Base-by-base conservation (phyloP, 2,329 filamentous ascomycete genomes). In the Sporothrix variecibatus region DNA sequence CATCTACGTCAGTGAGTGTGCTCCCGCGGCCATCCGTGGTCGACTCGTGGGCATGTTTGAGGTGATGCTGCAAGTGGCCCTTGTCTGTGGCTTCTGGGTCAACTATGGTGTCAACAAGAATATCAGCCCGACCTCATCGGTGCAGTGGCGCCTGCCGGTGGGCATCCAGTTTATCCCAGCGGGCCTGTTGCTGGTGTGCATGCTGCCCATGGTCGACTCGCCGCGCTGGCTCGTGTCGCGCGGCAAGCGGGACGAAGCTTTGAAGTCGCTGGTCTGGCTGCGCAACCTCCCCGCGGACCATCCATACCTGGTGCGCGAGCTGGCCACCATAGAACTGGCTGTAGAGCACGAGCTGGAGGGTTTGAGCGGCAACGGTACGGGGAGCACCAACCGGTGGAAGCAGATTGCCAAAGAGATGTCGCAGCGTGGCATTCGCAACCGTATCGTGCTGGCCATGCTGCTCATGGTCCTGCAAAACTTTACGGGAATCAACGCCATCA, bases 391-490 rank as follows among this genome's bases (percentile, higher is more conserved):
- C 1, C 80, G 82, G 0, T 88, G 87, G 84, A 79, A 81, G 2
- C 84, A 88, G 70, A 80, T 89, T 0, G 77, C 88, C 0, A 82
- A 84, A 4, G 85, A 85, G 28, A 83, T 83, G 51, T 58, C 53
- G 23, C 84, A 84, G 17, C 81, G 53, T 26, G 69, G 68, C 38
- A 72, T 65, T 71, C 70, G 71, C 43, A 65, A 43, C 40, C 72
- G 72, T 3, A 68, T 74, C 6, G 26, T 74, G 8, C 71, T 74
- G 26, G 72, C 72, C 31, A 71, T 68, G 26, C 84, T 84, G 12
- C 87, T 86, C 1, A 83, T 83, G 60, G 87, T 85, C 0, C 80
- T 89, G 9, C 82, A 87, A 8, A 82, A 87, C 15, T 71, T 89
- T 1, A 68, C 67, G 9, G 72, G 72, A 17, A 74, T 71, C 56